Conservation (phyloP, 495 filamentous ascomycete genomes). For the Haplographium delicatum region DNA sequence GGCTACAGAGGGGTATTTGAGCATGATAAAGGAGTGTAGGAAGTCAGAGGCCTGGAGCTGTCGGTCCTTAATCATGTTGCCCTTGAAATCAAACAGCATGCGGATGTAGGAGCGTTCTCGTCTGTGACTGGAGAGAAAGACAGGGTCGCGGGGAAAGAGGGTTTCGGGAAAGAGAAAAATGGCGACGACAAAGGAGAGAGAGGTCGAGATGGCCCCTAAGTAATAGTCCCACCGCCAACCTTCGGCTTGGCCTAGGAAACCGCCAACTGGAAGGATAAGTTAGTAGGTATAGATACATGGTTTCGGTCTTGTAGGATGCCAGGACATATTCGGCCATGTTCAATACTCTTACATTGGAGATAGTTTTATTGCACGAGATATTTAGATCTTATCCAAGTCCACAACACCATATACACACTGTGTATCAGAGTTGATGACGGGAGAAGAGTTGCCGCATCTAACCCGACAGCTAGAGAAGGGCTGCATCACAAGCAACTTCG, state of each 20-base stretch:
- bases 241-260: constrained; percentile 20
- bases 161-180: constrained; percentile 30
- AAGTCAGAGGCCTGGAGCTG: constrained; percentile 21
- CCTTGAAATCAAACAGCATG: constrained; percentile 23
- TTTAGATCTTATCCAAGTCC: too few species aligned
- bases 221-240: constrained; percentile 29
- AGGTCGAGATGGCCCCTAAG: constrained; percentile 23
- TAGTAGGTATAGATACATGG: not conserved
- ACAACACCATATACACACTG: too few species aligned
- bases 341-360: too few species aligned
- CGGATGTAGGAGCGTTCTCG: constrained; percentile 22
- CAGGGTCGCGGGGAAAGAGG: constrained; percentile 26
- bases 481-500: too few species aligned
- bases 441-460: too few species aligned
- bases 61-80: constrained; percentile 25
- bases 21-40: constrained; percentile 26
- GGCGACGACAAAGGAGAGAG: constrained; percentile 16
- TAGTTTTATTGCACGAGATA: too few species aligned
- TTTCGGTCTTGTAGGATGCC: too few species aligned
- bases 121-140: constrained; percentile 13
- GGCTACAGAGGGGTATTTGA: constrained; percentile 25
- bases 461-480: too few species aligned
- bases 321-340: too few species aligned
- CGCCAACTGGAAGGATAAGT: constrained; percentile 17
- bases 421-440: too few species aligned